A percentile compares a stretch with the other conserved stretches of the same genome.
These are phyloP conservation scores for Candida insectorum DNA, from an alignment of 805 yeast species.

Conservation along the genomic window DNA sequence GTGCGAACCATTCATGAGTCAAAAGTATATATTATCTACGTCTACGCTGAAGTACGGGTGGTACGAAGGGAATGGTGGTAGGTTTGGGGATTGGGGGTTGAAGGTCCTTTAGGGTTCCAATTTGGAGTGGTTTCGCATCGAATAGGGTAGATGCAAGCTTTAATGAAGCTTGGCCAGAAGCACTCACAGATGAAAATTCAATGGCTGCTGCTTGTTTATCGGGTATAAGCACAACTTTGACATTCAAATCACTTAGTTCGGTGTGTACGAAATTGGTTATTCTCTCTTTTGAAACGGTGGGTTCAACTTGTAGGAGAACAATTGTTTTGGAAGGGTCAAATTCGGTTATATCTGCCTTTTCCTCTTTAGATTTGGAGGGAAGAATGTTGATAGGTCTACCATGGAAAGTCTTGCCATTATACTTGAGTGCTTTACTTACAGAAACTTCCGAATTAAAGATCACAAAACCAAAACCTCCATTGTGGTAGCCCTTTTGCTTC, in stretches of 20 bases:
- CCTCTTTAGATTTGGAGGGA: constrained; percentile 14
- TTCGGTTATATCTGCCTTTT: constrained; percentile 1
- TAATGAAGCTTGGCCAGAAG: constrained; percentile 11
- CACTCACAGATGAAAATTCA: constrained; percentile 4
- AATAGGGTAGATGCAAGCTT: constrained; percentile 3
- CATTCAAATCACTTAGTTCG: too few species aligned
- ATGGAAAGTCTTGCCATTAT: constrained; percentile 40
- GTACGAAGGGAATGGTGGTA: background rate
- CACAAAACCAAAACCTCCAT: constrained; percentile 69
- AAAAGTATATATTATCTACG: too few species aligned
- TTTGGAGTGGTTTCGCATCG: constrained; percentile 3
- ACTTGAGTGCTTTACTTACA: constrained; percentile 45
- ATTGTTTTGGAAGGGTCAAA: too few species aligned
- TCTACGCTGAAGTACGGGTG: background rate
- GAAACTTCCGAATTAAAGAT: constrained; percentile 41
- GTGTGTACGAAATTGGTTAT: too few species aligned
- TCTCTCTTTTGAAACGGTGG: too few species aligned
- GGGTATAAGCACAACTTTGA: constrained; percentile 11
- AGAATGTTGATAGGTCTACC: constrained; percentile 49
- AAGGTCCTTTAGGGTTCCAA: constrained; percentile 4
- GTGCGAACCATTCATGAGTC: background rate
- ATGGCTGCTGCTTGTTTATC: constrained; percentile 13
- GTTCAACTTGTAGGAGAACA: too few species aligned
- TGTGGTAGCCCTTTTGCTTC: constrained; percentile 26
- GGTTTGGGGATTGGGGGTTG: background rate